phyloP scores from a whole-genome alignment of 257 asterid species.

The Sherardia arvensis region DNA sequence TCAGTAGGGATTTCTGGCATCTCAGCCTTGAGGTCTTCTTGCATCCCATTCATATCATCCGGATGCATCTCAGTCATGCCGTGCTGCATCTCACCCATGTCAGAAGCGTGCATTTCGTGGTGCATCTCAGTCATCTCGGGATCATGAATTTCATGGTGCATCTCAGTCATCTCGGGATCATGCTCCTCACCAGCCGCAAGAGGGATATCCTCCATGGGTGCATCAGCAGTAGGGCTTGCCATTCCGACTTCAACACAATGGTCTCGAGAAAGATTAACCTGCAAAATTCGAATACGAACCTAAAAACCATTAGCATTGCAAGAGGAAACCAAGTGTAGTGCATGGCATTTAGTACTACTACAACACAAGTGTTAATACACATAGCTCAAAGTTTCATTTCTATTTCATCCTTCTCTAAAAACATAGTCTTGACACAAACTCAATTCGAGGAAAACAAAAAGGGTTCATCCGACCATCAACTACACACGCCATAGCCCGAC shows the following conservation, averaged over 20 bases:
- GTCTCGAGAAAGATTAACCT: slow-evolving; percentile 1
- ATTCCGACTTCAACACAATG: slow-evolving; percentile 2
- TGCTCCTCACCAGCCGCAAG: background rate
- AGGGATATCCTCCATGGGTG: background rate
- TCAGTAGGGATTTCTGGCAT: background rate
- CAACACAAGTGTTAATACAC: background rate
- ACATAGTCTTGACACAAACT: too few relatives aligned
- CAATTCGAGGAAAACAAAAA: background rate
- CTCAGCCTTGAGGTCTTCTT: background rate
- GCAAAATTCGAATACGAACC: background rate
- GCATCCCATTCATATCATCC: background rate
- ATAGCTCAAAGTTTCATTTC: background rate
- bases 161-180: background rate
- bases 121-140: background rate
- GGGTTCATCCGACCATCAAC: background rate
- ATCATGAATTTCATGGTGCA: background rate
- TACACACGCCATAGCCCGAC: background rate
- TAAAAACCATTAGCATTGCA: background rate
- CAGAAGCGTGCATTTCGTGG: too few relatives aligned
- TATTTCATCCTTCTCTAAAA: background rate
- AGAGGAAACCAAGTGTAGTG: background rate
- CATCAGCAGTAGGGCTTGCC: slow-evolving; percentile 8
- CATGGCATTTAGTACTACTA: background rate
- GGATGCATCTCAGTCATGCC: background rate
- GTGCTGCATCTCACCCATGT: background rate